Base-by-base conservation (phyloP, 2,329 filamentous ascomycete species). In the Colletotrichum tropicicola region DNA sequence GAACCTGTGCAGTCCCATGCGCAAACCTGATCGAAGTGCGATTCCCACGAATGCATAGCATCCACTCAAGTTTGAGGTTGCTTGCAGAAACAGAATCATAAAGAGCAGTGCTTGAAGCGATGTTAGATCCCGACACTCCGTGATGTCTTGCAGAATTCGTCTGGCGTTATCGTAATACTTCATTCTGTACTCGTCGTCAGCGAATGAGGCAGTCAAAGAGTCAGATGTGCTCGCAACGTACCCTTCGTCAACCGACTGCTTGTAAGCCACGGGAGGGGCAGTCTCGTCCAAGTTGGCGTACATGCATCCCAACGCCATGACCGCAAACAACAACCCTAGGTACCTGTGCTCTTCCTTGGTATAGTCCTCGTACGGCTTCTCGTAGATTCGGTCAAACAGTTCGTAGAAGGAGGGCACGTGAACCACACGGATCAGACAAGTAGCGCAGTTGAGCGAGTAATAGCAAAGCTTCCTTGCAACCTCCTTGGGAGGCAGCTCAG, bases 11-110 rank as follows among this genome's bases (percentile, higher is more conserved):
- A 95, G 81, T 7, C 92, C 92, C 78, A 95, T 89, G 27, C 92
- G 87, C 32, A 95, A 78, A n/a, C 91, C 89, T 6, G 91, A 91
- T 53, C 92, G 87, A 51, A 94, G 80, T 2, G 91, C 92, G 70
- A 95, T 91, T 6, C 92, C 92, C 49, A 95, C 85, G 70, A 93
- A 94, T 0, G 91, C 88, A 75, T 95, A 95, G 73, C 92, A 95
- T 9, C 89, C 91, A 73, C 89, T 92, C 28, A 95, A 80, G 73
- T 93, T 92, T 9, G 92, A 91, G 2, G 92, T 92, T 3, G 91
- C 89, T 72, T 96, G 92, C 1, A 95, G 83, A 73, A 94, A 96
- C 3, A 95, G 80, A 51, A 94, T 91, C 85, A 94, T 92, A 74
- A 93, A 94, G 19, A 94, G 79, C 6, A 96, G 83, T 2, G 91